These are phyloP conservation scores for Pleurotus cornucopiae DNA, from an alignment of 768 basidiomycete genomes.

Conservation along the genomic window DNA sequence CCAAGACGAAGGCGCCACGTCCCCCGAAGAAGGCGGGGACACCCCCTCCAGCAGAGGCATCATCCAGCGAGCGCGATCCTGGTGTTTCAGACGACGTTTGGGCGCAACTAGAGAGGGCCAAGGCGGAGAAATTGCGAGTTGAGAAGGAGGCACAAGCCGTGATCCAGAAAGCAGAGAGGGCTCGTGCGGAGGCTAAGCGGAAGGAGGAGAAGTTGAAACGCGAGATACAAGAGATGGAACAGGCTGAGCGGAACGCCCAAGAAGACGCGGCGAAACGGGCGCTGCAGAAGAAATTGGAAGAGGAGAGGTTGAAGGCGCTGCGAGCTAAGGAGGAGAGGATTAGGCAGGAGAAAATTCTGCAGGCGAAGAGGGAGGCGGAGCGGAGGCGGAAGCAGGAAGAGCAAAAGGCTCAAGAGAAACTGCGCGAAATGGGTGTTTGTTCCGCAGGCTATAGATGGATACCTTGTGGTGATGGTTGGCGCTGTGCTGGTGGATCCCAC, in stretches of 20 bases:
- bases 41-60: slow-evolving; percentile 5
- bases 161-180: slow-evolving; percentile 15
- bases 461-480: slow-evolving; percentile 32
- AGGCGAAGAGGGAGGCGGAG: slow-evolving; percentile 20
- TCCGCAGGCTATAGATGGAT: slow-evolving; percentile 42
- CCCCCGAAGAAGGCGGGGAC: slow-evolving; percentile 1
- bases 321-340: slow-evolving; percentile 12
- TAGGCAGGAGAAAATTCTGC: slow-evolving; percentile 9
- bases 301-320: slow-evolving; percentile 22
- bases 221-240: slow-evolving; percentile 19
- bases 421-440: slow-evolving; percentile 49
- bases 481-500: slow-evolving; percentile 44
- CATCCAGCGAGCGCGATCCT: slow-evolving; percentile 32
- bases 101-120: slow-evolving; percentile 42
- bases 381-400: slow-evolving; percentile 34
- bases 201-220: slow-evolving; percentile 16
- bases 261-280: slow-evolving; percentile 19
- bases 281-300: slow-evolving; percentile 19
- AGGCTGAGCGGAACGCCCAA: slow-evolving; percentile 14
- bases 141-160: slow-evolving; percentile 19
- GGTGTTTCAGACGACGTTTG: slow-evolving; percentile 52
- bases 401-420: slow-evolving; percentile 33
- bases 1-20: slow-evolving; percentile 7
- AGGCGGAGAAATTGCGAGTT: slow-evolving; percentile 24
- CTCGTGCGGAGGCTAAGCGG: slow-evolving; percentile 12